phyloP scores from a whole-genome alignment of 1,284 basidiomycete species.

The Trichosporon sp. region DNA sequence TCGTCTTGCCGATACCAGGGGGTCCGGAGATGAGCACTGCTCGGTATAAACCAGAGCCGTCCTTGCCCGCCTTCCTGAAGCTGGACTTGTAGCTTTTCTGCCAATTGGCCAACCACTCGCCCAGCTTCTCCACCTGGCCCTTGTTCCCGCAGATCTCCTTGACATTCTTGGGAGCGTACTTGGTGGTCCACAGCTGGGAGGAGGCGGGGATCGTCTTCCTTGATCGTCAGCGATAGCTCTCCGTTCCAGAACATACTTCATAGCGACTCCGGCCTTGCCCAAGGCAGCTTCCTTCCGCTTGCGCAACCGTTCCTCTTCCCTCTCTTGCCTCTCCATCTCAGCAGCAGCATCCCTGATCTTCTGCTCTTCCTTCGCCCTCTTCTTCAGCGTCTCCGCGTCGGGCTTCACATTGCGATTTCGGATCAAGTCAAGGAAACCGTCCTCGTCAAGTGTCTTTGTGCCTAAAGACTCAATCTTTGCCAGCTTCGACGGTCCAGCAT shows the following conservation, averaged over 20 bases:
- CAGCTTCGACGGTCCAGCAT: constrained; percentile 82
- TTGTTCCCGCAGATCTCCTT: constrained; percentile 98
- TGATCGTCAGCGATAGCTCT: constrained; percentile 5
- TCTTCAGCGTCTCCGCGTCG: constrained; percentile 59
- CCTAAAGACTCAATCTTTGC: constrained; percentile 73
- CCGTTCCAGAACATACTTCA: constrained; percentile 34
- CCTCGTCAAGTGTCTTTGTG: constrained; percentile 74
- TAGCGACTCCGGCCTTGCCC: constrained; percentile 35
- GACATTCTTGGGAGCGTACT: constrained; percentile 80
- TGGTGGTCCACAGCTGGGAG: constrained; percentile 84
- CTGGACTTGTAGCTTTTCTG: constrained; percentile 61
- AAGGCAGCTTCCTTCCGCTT: constrained; percentile 57
- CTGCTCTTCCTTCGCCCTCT: constrained; percentile 67
- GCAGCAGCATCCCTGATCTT: constrained; percentile 57
- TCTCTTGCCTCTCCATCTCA: constrained; percentile 64
- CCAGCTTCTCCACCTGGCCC: constrained; percentile 77
- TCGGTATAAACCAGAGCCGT: constrained; percentile 76
- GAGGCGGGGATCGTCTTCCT: constrained; percentile 49
- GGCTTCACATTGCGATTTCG: constrained; percentile 56
- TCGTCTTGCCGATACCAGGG: constrained; percentile 97
- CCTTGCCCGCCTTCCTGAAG: constrained; percentile 94
- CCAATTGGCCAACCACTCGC: constrained; percentile 83
- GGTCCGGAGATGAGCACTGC: constrained; percentile 87
- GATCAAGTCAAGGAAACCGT: constrained; percentile 79
- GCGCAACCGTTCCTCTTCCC: constrained; percentile 58